A percentile compares a stretch with the other conserved stretches of the same genome.
Evolutionary conservation across 1,284 basidiomycete species (phyloP).

Genomic region (Agaricales sp.): DNA sequence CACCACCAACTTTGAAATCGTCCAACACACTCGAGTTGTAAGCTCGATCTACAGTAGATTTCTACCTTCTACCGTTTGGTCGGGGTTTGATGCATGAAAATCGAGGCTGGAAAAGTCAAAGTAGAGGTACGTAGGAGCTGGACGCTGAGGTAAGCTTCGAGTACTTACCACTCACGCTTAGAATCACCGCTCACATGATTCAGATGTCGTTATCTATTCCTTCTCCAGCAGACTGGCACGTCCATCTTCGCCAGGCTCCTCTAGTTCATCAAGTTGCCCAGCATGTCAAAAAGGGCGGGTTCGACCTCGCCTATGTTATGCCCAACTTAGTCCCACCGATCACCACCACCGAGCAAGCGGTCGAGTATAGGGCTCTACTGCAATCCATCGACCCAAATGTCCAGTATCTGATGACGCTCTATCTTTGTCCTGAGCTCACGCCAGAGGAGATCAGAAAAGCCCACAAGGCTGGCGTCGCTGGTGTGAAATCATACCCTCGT

Average conservation of each 20-base stretch:
- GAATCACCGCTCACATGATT: too few species aligned
- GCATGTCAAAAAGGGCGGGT: slow-evolving; percentile 86
- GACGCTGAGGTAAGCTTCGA: too few species aligned
- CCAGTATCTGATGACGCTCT: slow-evolving; percentile 93
- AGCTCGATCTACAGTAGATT: too few species aligned
- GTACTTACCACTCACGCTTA: too few species aligned
- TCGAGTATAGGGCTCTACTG: slow-evolving; percentile 74
- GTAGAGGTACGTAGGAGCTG: too few species aligned
- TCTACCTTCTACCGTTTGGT: too few species aligned
- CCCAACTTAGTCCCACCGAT: slow-evolving; percentile 94
- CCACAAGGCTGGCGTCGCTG: slow-evolving; percentile 74
- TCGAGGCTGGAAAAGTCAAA: too few species aligned
- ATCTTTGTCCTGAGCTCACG: slow-evolving; percentile 85
- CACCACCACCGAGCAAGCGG: slow-evolving; percentile 74
- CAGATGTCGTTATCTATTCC: background rate
- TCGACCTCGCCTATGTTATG: slow-evolving; percentile 95
- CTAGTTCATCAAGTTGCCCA: slow-evolving; percentile 82
- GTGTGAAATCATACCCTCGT: slow-evolving; percentile 95
- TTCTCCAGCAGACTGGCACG: slow-evolving; percentile 91
- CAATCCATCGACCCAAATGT: slow-evolving; percentile 69
- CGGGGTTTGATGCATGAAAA: too few species aligned
- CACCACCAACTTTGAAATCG: too few species aligned
- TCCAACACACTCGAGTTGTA: too few species aligned
- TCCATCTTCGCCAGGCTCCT: slow-evolving; percentile 87
- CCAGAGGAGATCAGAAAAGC: slow-evolving; percentile 89